These are phyloP conservation scores for Capsicum pubescens DNA, from an alignment of 257 asterid genomes.

Conservation along the genomic window DNA sequence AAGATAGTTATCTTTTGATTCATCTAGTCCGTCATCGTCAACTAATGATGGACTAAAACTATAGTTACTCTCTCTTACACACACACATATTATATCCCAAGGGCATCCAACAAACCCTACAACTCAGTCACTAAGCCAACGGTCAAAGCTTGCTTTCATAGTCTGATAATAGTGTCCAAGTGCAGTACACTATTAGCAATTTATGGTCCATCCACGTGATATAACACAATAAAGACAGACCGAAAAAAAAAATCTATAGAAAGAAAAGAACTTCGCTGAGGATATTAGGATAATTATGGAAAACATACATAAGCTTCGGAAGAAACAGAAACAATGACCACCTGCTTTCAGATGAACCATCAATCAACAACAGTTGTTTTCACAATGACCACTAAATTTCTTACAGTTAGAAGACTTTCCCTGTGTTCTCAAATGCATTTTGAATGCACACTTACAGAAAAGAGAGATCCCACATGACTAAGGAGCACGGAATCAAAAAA, in stretches of 20 bases:
- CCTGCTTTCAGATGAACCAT: slow-evolving; percentile 18
- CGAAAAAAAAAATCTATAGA: background rate
- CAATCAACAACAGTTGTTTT: slow-evolving; percentile 3
- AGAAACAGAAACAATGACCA: background rate
- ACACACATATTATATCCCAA: slow-evolving; percentile 3
- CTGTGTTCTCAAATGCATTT: background rate
- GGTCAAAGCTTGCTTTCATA: background rate
- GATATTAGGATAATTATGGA: slow-evolving; percentile 8
- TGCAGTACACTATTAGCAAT: background rate
- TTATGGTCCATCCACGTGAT: background rate
- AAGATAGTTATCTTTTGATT: background rate
- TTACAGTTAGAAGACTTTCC: background rate
- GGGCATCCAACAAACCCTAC: background rate
- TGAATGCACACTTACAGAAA: background rate
- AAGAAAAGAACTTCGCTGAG: slow-evolving; percentile 11
- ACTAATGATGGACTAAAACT: no score
- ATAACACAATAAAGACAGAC: background rate
- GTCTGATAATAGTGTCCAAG: background rate
- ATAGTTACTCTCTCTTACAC: background rate
- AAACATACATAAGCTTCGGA: slow-evolving; percentile 6
- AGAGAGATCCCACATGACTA: background rate
- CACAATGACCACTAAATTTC: slow-evolving; percentile 25
- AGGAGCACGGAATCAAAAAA: background rate
- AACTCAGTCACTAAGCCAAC: background rate
- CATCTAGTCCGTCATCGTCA: background rate